Evolutionary conservation across 1,284 basidiomycete species (phyloP).

Genomic region (Thecaphora thlaspeos): DNA sequence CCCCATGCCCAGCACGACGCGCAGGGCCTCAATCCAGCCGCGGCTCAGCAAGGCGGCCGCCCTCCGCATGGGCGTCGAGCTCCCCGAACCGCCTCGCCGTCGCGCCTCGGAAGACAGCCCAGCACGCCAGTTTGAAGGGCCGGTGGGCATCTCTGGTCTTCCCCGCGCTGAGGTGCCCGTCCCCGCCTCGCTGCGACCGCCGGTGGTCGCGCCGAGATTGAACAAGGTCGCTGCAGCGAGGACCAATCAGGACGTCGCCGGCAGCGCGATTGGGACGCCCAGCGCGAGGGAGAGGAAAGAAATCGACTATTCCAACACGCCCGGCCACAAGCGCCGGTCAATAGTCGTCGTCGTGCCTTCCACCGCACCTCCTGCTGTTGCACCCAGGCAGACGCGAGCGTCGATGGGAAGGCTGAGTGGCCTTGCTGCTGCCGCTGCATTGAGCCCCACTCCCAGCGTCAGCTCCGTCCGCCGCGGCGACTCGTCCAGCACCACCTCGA

Average conservation of each 20-base stretch:
- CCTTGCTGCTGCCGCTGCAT: constrained; percentile 1
- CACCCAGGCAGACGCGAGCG: constrained; percentile 21
- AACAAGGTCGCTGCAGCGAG: constrained; percentile 39
- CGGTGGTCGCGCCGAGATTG: constrained; percentile 30
- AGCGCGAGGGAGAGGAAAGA: constrained; percentile 9
- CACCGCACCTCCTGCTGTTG: constrained; percentile 17
- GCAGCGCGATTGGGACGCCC: neutral
- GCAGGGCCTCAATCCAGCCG: constrained; percentile 70
- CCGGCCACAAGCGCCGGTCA: constrained; percentile 32
- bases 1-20: constrained; percentile 67
- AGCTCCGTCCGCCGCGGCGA: no score
- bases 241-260: neutral
- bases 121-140: constrained; percentile 3
- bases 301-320: constrained; percentile 37
- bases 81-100: constrained; percentile 14
- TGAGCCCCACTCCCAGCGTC: neutral
- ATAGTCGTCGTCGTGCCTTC: constrained; percentile 13
- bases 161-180: constrained; percentile 12
- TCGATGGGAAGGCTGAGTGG: constrained; percentile 6
- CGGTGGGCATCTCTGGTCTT: constrained; percentile 34
- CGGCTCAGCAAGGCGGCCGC: constrained; percentile 75
- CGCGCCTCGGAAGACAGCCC: neutral
- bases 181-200: constrained; percentile 23
- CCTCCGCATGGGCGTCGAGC: constrained; percentile 62
- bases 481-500: neutral